Base-by-base conservation (phyloP, 305 asterid genomes). In the Fraxinus platypoda region DNA sequence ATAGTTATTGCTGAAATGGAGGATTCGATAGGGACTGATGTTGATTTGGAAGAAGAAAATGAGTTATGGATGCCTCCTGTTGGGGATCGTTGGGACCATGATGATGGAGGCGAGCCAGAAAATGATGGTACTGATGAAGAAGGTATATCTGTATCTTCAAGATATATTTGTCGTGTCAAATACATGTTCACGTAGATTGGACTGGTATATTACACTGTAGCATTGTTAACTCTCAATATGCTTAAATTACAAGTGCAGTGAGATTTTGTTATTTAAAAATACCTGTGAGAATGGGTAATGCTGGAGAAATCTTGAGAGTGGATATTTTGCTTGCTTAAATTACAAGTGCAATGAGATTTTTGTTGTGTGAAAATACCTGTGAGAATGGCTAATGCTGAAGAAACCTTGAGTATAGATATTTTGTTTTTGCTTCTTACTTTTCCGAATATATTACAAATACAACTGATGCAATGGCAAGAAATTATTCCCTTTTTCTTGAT, bases 61-160 rank as follows among this genome's bases (percentile, higher is more conserved):
- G 97, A 91, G 74, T 93, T 95, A 82, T 94, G 98, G 99, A 90
- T 91, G 89, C 98, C 99, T 73, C 98, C 97, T 21, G 85, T 28
- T 1, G 99, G 99, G 73, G 93, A 92, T 43, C 95, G 99, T 2
- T 95, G 99, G 98, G 99, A 95, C 85, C 79, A 85, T 3, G 99
- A 95, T 84, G 94, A 95, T 87, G 97, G 97, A 70, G 93, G 93
- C 74, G 91, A 94, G 74, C 83, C 84, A 30, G 95, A 89, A 83
- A 86, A 81, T 78, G 97, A 82, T 81, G 92, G 76, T 74, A 90
- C 38, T 82, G 87, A 49, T 78, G 88, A 79, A 59, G 90, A 93
- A 89, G 98, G 98, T 94, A 88, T 74, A 59, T 34, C 11, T 62
- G 7, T 72, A 17, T 68, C 71, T 38, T 70, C 19, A 81, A 49